Evolutionary conservation across 2,329 filamentous ascomycete genomes (phyloP), one percentile per base, ranked within the genome.

Genomic region (Coniochaeta sp.): DNA sequence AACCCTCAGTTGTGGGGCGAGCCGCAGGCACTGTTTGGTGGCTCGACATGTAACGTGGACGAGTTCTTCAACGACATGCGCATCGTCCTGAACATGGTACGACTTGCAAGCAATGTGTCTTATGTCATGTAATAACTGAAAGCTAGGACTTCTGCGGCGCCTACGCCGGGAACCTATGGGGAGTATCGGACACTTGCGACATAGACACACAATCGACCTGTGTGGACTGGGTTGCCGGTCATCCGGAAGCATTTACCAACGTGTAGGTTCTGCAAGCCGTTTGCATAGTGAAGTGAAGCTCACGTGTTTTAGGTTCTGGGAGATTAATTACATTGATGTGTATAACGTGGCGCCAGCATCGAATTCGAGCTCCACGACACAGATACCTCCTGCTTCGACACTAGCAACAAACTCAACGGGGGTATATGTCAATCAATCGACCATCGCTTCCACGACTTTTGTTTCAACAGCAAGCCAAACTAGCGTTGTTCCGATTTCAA

Each of bases 51-150:
- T 73, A 77, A 91, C 64, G 84, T 91, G 64, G 75, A 84, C 63
- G 71, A 70, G 1, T 79, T 83, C 67, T 89, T 95, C 72, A 76
- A 75, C 62, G 76, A 86, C 68, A 83, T 93, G 77, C 83, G 86
- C 66, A 83, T 96, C 62, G 84, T 91, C 59, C 82, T 92, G 66
- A 85, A 91, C 76, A 90, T 87, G 0, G 89, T 55, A 55, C 11
- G 50, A 17, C 50, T 31, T 55, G 9, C 14, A 31, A n/a, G 9
- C n/a, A 5, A 9, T n/a, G 50, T 55, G 4, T 6, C 4, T 16
- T 33, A 3, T 33, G 26, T 16, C 22, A 1, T 33, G 36, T 17
- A 26, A 19, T 57, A 17, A 57, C 36, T n/a, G 7, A n/a, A 22
- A 5, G 36, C 12, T 36, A 58, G 57, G 57, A 58, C 57, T 50